Base-by-base conservation (phyloP, 1,139 yeast genomes). In the Sugiyamaella novakii region DNA sequence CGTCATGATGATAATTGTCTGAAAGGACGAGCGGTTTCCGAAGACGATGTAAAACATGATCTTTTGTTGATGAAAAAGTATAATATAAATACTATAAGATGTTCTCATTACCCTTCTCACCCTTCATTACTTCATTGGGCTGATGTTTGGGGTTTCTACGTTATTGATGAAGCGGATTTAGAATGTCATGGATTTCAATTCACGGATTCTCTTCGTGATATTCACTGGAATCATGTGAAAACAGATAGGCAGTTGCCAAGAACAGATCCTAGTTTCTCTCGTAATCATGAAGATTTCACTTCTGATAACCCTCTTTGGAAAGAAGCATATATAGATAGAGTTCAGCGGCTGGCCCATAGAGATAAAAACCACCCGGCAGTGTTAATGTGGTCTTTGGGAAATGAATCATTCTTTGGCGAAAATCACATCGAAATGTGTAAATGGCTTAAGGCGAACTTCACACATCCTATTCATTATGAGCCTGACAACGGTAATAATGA, bases 371-470 rank as follows among this genome's bases (percentile, higher is more conserved):
- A 68, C 24, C 66, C 73, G 2, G 62, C 64, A 27, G 64, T 69
- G 10, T 55, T 69, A 24, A 64, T 69, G 51, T 69, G 72, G 72
- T 69, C 73, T 3, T 60, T 69, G n/a, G 73, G 73, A 10, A 69
- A 69, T 46, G 73, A 69, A 54, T 55, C 72, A 3, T 67, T 65
- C 47, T 67, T 59, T 49, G 73, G 73, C 10, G 47, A 48, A n/a
- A 69, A 69, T 47, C 71, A 67, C 49, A 58, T 46, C 3, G 59
- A 55, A 17, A 69, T 69, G 71, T 62, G 62, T 36, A 48, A 59
- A 1, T 59, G 60, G 50, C 54, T 65, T 22, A 57, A 63, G 44
- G 41, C 49, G 11, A 42, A 61, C n/a, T 69, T 64, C 50, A 54
- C 63, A 5, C 51, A 56, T 4, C 72, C 69, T 1, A 56, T 69